These are phyloP conservation scores for Prosopis cineraria DNA, from an alignment of 306 rosid species.

Conservation along the genomic window DNA sequence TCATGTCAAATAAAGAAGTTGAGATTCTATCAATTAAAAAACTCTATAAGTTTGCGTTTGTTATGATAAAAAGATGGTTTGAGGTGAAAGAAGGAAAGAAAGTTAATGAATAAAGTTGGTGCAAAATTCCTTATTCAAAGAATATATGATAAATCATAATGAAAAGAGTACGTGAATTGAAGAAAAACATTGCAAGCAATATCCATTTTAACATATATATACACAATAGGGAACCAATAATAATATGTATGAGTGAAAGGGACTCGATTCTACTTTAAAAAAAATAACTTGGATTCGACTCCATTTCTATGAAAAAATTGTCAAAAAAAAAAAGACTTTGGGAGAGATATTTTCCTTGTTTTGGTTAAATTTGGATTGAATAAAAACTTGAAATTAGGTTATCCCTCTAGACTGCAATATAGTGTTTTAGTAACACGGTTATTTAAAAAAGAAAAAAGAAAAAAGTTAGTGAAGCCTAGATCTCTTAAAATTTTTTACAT, in stretches of 20 bases:
- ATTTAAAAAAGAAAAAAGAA: too few relatives aligned
- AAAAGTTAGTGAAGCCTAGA: too few relatives aligned
- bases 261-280: too few relatives aligned
- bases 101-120: slow-evolving; percentile 31
- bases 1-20: background rate
- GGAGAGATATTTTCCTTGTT: background rate
- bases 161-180: slow-evolving; percentile 20
- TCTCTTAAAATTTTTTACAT: too few relatives aligned
- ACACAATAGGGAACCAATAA: too few relatives aligned
- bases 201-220: background rate
- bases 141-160: slow-evolving; percentile 13
- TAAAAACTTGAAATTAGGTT: background rate
- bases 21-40: background rate
- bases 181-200: slow-evolving; percentile 13
- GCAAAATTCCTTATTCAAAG: slow-evolving; percentile 13
- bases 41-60: background rate
- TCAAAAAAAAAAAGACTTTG: background rate
- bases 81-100: slow-evolving; percentile 1
- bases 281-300: background rate
- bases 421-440: too few relatives aligned
- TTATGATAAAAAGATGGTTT: background rate
- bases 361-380: background rate
- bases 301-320: too few relatives aligned
- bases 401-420: too few relatives aligned
- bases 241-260: too few relatives aligned